A percentile compares a stretch with the other conserved stretches of the same genome.
phyloP scores from a whole-genome alignment of 148 eudicot genomes.

The Amaranthus palmeri region DNA sequence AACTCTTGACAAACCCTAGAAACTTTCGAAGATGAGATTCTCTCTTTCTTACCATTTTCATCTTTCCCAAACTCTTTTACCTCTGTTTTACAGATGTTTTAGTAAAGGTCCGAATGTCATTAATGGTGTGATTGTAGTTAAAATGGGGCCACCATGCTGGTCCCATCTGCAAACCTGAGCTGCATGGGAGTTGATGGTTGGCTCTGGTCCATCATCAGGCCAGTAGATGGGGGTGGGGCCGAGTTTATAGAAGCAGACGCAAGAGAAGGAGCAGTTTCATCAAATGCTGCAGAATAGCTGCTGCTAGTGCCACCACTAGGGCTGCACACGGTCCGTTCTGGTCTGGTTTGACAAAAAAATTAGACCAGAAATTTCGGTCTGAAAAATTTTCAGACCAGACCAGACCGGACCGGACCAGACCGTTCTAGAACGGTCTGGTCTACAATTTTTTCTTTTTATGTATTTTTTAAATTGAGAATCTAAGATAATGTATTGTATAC shows the following conservation, averaged over 20 bases:
- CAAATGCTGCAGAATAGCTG: slow-evolving; percentile 24
- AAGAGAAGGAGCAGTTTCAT: slow-evolving; percentile 21
- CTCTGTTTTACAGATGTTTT: slow-evolving; percentile 35
- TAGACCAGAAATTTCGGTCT: no score
- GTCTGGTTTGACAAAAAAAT: no score
- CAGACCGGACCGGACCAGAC: no score
- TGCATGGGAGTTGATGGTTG: slow-evolving; percentile 59
- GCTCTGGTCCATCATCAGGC: slow-evolving; percentile 36
- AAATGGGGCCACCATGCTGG: slow-evolving; percentile 53
- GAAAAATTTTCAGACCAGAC: no score
- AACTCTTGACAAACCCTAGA: no score
- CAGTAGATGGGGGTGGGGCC: slow-evolving; percentile 32
- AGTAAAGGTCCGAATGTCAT: slow-evolving; percentile 46
- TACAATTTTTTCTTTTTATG: no score
- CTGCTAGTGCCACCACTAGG: slow-evolving; percentile 31
- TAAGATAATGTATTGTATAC: no score
- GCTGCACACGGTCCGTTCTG: no score
- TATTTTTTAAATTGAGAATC: no score
- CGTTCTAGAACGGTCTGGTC: no score
- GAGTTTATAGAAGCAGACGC: slow-evolving; percentile 18
- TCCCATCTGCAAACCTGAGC: slow-evolving; percentile 59
- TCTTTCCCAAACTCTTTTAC: slow-evolving; percentile 31
- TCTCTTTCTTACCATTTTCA: slow-evolving; percentile 39
- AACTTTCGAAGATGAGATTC: slow-evolving; percentile 10
- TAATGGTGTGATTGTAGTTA: slow-evolving; percentile 49